Conservation (phyloP, 331 rosid genomes). For the Rhamnella rubrinervis region DNA sequence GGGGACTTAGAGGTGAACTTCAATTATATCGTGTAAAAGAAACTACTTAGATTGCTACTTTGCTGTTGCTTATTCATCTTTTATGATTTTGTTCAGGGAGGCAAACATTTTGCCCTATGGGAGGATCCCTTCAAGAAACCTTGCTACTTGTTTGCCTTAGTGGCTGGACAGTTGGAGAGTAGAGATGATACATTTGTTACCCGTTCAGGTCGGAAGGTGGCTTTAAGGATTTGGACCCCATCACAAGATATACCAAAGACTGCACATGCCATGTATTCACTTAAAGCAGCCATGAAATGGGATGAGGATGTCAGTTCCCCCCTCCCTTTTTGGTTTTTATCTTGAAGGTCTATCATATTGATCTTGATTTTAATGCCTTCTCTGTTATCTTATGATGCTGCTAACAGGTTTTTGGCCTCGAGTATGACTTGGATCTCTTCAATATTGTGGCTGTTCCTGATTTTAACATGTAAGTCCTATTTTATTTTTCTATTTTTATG, state of each 20-base stretch:
- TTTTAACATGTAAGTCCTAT: slow-evolving; percentile 78
- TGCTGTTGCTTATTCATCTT: slow-evolving; percentile 13
- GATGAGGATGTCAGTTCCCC: slow-evolving; percentile 86
- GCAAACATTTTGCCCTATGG: slow-evolving; percentile 90
- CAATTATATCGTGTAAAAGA: slow-evolving; percentile 10
- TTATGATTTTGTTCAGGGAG: slow-evolving; percentile 59
- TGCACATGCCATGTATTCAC: slow-evolving; percentile 90
- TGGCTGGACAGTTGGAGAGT: slow-evolving; percentile 89
- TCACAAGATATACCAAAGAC: slow-evolving; percentile 83
- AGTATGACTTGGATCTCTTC: slow-evolving; percentile 98
- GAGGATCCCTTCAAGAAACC: slow-evolving; percentile 99
- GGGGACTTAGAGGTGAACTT: slow-evolving; percentile 82
- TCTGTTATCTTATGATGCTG: slow-evolving; percentile 27
- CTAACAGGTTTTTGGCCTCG: slow-evolving; percentile 90
- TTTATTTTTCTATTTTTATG: background rate
- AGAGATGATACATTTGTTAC: slow-evolving; percentile 77
- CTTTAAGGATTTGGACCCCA: slow-evolving; percentile 96
- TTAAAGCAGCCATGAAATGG: slow-evolving; percentile 99
- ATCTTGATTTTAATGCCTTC: slow-evolving; percentile 23
- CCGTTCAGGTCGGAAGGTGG: slow-evolving; percentile 74
- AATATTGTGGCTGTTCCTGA: slow-evolving; percentile 97
- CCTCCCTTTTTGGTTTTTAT: slow-evolving; percentile 21
- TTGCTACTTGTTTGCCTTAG: slow-evolving; percentile 96
- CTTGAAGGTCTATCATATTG: slow-evolving; percentile 5
- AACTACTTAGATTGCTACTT: slow-evolving; percentile 6